Conservation (phyloP, 2,329 filamentous ascomycete species). For the Cadophora sp. region DNA sequence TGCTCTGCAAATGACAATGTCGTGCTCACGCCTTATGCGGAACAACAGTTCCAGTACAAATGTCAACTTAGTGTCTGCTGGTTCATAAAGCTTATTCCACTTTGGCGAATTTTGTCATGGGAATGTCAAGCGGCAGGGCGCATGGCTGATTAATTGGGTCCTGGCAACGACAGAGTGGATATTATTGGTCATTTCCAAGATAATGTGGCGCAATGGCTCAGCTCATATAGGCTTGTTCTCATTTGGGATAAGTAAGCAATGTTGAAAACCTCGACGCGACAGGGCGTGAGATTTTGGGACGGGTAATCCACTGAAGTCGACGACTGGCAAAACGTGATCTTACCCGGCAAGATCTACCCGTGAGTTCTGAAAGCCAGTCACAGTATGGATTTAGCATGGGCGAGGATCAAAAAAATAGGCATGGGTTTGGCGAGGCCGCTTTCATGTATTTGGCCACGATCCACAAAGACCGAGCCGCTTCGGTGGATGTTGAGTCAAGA, state of each 20-base stretch:
- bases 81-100: not conserved
- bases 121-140: constrained; percentile 11
- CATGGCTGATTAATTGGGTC: constrained; percentile 1
- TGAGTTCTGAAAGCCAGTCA: too few species aligned
- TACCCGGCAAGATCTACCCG: not conserved
- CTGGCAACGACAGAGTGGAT: not conserved
- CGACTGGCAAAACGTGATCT: too few species aligned
- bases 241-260: not conserved
- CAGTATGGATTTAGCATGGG: too few species aligned
- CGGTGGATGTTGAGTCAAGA: too few species aligned
- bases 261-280: not conserved
- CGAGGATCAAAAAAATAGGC: too few species aligned
- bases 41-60: not conserved
- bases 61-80: not conserved
- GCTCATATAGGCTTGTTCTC: not conserved
- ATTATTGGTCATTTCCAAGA: not conserved
- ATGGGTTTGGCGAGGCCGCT: too few species aligned
- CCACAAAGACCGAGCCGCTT: too few species aligned
- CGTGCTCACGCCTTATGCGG: constrained; percentile 4
- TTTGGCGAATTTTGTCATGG: not conserved
- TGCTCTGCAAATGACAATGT: not conserved
- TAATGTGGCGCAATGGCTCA: constrained; percentile 1
- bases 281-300: constrained; percentile 2
- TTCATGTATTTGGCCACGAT: too few species aligned
- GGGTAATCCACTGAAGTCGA: not conserved